Base-by-base conservation (phyloP, 805 yeast species). In the Saccharomycopsis olivae region DNA sequence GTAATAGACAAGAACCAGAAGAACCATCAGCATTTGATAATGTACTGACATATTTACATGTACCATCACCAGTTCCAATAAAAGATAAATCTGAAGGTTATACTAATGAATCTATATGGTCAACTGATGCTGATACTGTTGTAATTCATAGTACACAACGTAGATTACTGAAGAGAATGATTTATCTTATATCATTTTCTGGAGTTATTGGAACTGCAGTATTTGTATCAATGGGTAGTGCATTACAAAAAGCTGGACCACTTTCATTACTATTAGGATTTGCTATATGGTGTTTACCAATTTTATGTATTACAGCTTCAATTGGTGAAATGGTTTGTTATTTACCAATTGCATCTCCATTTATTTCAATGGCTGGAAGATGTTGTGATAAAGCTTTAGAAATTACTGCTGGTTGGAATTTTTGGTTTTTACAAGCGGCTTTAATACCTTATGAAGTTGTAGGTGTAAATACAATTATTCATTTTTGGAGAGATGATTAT, bases 191-290 rank as follows among this genome's bases (percentile, higher is more conserved):
- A 46, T 81, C 85, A 10, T 77, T 84, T 18, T 86, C 89, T 15
- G 92, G 89, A 38, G 78, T 85, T 29, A 79, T 83, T 48, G 94
- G 94, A 29, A 78, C 89, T 1, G 89, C 83, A 6, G 60, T 83
- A 5, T 83, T 83, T 49, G 86, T 81, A 4, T 71, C 84, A 19
- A 78, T 80, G 41, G 87, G 87, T 11, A 58, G 65, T 35, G 81
- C 75, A 1, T 59, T 84, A 23, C 63, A 68, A 23, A 64, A 68
- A 33, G 87, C 82, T 37, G 94, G 94, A 1, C 80, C 89, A 0
- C 80, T 73, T 4, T 73, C 72, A 33, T 60, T 83, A 34, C 57
- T 84, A n/a, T 53, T 83, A 3, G 78, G 77, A 0, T 83, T 79
- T 53, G 54, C 72, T 1, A 41, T 77, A 13, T 81, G 89, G 84